phyloP scores from a whole-genome alignment of 441 rosid genomes.

The Adansonia gregorii region DNA sequence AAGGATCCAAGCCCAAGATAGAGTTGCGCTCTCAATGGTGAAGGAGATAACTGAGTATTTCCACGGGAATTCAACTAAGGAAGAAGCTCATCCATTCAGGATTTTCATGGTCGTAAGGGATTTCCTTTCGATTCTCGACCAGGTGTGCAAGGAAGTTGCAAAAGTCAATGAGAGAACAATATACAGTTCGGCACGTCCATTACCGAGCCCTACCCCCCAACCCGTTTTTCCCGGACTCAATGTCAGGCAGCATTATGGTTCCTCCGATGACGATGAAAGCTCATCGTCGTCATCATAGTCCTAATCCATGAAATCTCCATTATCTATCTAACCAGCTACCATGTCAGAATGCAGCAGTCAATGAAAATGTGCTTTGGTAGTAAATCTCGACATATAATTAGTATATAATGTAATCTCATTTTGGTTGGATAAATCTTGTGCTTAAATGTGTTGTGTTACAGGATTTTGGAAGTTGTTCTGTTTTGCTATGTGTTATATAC shows the following conservation, averaged over 20 bases:
- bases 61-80: conserved; percentile 73
- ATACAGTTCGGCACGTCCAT: conserved; percentile 55
- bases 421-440: background rate
- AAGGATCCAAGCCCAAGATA: conserved; percentile 55
- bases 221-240: conserved; percentile 54
- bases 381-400: background rate
- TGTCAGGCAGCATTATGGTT: conserved; percentile 40
- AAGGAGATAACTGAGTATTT: conserved; percentile 82
- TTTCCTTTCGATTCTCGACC: conserved; percentile 79
- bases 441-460: background rate
- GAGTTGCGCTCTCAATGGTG: conserved; percentile 46
- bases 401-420: background rate
- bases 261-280: conserved; percentile 52
- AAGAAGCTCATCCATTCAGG: conserved; percentile 77
- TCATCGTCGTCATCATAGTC: conserved; percentile 22
- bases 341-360: background rate
- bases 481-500: conserved; percentile 12
- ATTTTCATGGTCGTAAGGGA: conserved; percentile 80
- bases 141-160: conserved; percentile 88
- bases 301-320: background rate
- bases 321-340: background rate
- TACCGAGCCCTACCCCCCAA: conserved; percentile 41
- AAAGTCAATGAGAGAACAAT: conserved; percentile 78
- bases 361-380: background rate
- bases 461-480: background rate